Base-by-base conservation (phyloP, 2,329 filamentous ascomycete species). In the Davidsoniella neocaledoniae region DNA sequence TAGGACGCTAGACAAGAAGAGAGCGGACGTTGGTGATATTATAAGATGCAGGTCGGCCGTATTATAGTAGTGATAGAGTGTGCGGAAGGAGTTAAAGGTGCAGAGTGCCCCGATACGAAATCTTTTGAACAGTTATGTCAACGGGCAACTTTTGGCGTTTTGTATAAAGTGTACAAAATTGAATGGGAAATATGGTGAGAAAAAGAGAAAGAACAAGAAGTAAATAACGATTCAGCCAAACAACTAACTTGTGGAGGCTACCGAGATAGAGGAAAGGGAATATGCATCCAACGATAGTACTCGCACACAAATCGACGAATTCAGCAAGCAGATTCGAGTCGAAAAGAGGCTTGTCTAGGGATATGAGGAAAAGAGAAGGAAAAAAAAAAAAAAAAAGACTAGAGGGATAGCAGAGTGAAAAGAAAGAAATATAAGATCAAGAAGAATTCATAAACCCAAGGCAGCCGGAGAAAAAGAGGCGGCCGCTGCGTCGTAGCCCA, bases 401-500 rank as follows among this genome's bases (percentile, higher is more conserved):
- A 37, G 38, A 23, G 25, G 33, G 44, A 25, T 40, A 44, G 38
- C 37, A 33, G 40, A 50, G 38, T 19, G 38, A 50, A 43, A 41
- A 16, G 26, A 25, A 29, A 41, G 16, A 42, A 37, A 38, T 23
- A 51, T 40, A 49, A 26, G 8, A 49, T 16, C 25, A 25, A 19
- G 39, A 52, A 25, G 42, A 47, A 25, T 8, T 4, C 19, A 42
- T 6, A 43, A 17, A 39, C 23, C 21, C 16, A 21, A 26, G 29
- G 16, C 36, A 53, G 38, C 16, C 42, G 14, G 36, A 52, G 14
- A 38, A 46, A 39, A 25, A 51, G 38, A n/a, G 33, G 29, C 25
- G 17, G 36, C 42, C 33, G 8, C 26, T 43, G 37, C 12, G 33
- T 42, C 38, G 12, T 49, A 21, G 46, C 38, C 33, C 46, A 41